Evolutionary conservation across 108 stramenopile species (phyloP).

Genomic region (Fistulifera pelliculosa): DNA sequence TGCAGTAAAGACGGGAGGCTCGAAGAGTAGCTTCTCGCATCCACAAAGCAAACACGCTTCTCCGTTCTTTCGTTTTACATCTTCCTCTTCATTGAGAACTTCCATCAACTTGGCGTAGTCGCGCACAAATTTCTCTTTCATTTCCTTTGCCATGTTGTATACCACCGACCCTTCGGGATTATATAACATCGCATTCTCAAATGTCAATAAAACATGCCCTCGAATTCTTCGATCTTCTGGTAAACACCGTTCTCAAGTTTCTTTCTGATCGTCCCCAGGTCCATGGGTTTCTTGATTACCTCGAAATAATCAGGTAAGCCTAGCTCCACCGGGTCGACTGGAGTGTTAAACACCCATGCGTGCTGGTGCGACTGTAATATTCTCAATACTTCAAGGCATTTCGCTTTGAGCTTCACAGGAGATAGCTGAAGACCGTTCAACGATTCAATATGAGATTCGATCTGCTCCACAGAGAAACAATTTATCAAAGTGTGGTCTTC

Average conservation of each 20-base stretch:
- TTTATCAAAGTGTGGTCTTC: slow-evolving; percentile 93
- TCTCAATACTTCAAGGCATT: slow-evolving; percentile 78
- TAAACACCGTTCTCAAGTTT: slow-evolving; percentile 87
- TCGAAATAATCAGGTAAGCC: slow-evolving; percentile 94
- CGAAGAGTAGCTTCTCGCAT: slow-evolving; percentile 88
- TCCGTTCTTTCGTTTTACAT: slow-evolving; percentile 81
- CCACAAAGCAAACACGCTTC: slow-evolving; percentile 94
- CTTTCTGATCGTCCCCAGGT: slow-evolving; percentile 93
- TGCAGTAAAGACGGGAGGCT: slow-evolving; percentile 98
- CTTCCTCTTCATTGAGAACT: slow-evolving; percentile 79
- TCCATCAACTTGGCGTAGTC: slow-evolving; percentile 64
- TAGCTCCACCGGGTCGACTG: slow-evolving; percentile 91
- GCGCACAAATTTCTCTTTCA: slow-evolving; percentile 67
- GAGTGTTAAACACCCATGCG: slow-evolving; percentile 88
- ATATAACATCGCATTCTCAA: slow-evolving; percentile 97
- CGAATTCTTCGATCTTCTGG: slow-evolving; percentile 75
- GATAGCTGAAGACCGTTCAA: slow-evolving; percentile 79
- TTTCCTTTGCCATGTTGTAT: slow-evolving; percentile 80
- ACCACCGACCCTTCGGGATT: slow-evolving; percentile 78
- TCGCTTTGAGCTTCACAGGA: slow-evolving; percentile 62
- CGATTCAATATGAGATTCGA: slow-evolving; percentile 88
- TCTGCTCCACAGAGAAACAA: slow-evolving; percentile 88
- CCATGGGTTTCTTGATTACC: slow-evolving; percentile 94
- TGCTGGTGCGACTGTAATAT: slow-evolving; percentile 84
- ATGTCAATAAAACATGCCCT: slow-evolving; percentile 84